Evolutionary conservation across 495 filamentous ascomycete species (phyloP).

Genomic region (Articulospora tetracladia): DNA sequence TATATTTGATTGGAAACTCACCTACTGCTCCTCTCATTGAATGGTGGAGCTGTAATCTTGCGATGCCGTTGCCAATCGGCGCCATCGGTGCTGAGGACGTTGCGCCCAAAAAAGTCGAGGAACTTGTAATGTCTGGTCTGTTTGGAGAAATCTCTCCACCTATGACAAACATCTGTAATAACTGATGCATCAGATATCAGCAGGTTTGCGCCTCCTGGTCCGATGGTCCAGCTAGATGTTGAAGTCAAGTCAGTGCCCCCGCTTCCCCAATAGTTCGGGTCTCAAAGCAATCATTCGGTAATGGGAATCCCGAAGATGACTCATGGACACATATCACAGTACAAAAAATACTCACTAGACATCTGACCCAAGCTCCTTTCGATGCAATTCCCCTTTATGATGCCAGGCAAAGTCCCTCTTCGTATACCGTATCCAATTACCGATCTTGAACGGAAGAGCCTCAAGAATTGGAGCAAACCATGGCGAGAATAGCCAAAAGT

Average conservation of each 20-base stretch:
- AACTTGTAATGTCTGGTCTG: slow-evolving; percentile 18
- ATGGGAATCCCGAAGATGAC: background rate
- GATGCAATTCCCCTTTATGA: slow-evolving; percentile 12
- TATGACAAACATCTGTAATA: slow-evolving; percentile 52
- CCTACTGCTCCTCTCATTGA: slow-evolving; percentile 39
- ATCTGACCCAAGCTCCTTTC: slow-evolving; percentile 38
- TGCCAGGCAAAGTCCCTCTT: slow-evolving; percentile 9
- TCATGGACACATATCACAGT: background rate
- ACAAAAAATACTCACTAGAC: slow-evolving; percentile 21
- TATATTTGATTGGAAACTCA: slow-evolving; percentile 36
- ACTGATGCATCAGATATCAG: slow-evolving; percentile 49
- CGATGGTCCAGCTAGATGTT: slow-evolving; percentile 11
- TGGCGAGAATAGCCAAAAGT: slow-evolving; percentile 10
- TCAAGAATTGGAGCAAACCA: slow-evolving; percentile 2
- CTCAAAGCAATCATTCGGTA: too few species aligned
- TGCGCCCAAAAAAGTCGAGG: slow-evolving; percentile 33
- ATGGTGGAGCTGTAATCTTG: slow-evolving; percentile 32
- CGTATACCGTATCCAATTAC: slow-evolving; percentile 8
- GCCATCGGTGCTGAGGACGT: slow-evolving; percentile 32
- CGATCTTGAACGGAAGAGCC: slow-evolving; percentile 1
- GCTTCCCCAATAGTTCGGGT: too few species aligned
- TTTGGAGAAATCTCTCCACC: slow-evolving; percentile 66
- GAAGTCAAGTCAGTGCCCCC: background rate
- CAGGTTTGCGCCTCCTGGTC: slow-evolving; percentile 27
- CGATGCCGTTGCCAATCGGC: slow-evolving; percentile 38